Evolutionary conservation across 768 basidiomycete genomes (phyloP), one percentile per base, ranked within the genome.

Genomic region (Boletellus ananas): DNA sequence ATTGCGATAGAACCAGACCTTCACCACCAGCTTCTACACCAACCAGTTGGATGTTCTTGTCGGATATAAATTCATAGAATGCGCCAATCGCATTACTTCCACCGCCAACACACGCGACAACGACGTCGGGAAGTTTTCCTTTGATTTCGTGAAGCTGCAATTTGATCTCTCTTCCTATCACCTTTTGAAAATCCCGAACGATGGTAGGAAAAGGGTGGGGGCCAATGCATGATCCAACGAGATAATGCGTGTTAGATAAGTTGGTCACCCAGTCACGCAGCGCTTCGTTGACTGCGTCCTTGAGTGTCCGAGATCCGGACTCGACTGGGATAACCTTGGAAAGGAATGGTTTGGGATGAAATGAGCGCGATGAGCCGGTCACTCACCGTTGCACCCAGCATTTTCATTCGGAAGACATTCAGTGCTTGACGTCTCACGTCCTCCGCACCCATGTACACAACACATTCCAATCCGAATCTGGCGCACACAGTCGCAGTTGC

Each of bases 131-230:
- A 4, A 98, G 81, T 69, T 94, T 96, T 18, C 90, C 88, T 39
- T 76, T 77, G 38, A 69, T 71, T 45, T 80, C 84, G 45, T 79
- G 68, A 55, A 98, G 67, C 69, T 98, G 96, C 16, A 72, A 71
- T 70, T 93, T 98, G 73, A 98, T 96, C 72, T 99, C 96, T 64
- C 85, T 74, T 3, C 95, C 87, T 58, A 99, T 99, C 34, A 98
- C 81, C 57, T 85, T 84, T 66, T 99, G 96, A 80, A 94, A 98
- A 70, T 99, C 96, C 41, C 96, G 87, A 37, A 99, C 96, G 51
- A 99, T 91, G 18, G 96, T 98, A 2, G 96, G 96, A 83, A 99
- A 98, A 2, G 96, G 96, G 68, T 97, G 94, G 3, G 96, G 96
- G 14, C 96, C 96, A 57, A 99, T 97, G 37, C 84, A 92, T 14